A percentile compares a stretch with the other conserved stretches of the same genome.
Evolutionary conservation across 2,329 filamentous ascomycete genomes (phyloP).

Genomic region (Verticillium nonalfalfae): DNA sequence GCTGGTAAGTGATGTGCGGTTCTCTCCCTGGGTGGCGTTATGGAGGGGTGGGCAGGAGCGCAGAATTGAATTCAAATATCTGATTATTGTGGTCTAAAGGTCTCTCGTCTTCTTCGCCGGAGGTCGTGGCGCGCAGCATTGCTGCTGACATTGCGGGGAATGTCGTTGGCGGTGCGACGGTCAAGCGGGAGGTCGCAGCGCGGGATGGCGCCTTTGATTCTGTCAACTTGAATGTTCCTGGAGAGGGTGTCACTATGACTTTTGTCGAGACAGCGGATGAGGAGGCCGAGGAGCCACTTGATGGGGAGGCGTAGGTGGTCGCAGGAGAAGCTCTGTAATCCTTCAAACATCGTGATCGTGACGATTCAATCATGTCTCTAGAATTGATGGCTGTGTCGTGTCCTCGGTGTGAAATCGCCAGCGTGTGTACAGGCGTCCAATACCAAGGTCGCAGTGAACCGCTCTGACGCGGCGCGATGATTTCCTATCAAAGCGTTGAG

Average conservation of each 20-base stretch:
- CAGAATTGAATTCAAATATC: not conserved
- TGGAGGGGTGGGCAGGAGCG: not conserved
- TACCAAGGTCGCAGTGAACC: too few relatives aligned
- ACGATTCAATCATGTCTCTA: too few relatives aligned
- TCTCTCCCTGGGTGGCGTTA: not conserved
- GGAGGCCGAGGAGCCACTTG: conserved; percentile 9
- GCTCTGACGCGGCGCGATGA: too few relatives aligned
- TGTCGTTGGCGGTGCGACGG: conserved; percentile 2
- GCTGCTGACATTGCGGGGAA: not conserved
- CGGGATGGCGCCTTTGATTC: conserved; percentile 23
- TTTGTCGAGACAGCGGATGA: conserved; percentile 34
- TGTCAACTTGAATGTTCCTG: conserved; percentile 38
- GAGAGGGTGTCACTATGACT: conserved; percentile 39
- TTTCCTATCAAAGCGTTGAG: too few relatives aligned
- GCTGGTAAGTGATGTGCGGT: conserved; percentile 27
- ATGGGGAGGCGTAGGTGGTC: conserved; percentile 19
- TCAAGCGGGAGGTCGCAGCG: conserved; percentile 9
- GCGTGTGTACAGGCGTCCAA: too few relatives aligned
- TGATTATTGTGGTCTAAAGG: conserved; percentile 2
- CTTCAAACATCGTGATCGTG: too few relatives aligned
- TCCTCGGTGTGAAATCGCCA: too few relatives aligned
- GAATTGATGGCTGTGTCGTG: too few relatives aligned
- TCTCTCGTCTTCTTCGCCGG: conserved; percentile 8
- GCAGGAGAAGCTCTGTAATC: too few relatives aligned
- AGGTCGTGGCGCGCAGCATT: conserved; percentile 7